These are phyloP conservation scores for Inga oerstediana DNA, from an alignment of 306 rosid genomes.

Conservation along the genomic window DNA sequence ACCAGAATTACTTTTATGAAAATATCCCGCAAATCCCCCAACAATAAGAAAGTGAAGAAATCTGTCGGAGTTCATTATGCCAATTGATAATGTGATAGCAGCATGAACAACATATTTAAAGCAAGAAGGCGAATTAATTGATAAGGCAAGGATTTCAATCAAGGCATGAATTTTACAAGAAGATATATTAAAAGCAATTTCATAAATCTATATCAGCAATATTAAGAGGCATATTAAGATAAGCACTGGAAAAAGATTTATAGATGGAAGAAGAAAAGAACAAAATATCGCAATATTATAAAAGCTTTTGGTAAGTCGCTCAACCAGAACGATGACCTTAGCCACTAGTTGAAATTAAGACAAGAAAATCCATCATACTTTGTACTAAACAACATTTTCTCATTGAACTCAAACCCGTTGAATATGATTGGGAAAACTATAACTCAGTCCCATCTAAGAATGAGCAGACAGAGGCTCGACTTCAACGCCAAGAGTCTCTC, in stretches of 20 bases:
- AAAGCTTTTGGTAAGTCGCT: background rate
- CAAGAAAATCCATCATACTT: background rate
- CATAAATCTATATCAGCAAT: conserved; percentile 7
- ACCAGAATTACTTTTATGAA: background rate
- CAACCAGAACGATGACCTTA: background rate
- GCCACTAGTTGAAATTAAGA: conserved; percentile 2
- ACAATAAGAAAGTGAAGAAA: conserved; percentile 12
- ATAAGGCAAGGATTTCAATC: conserved; percentile 23
- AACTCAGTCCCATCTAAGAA: background rate
- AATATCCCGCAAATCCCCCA: conserved; percentile 17
- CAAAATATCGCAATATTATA: background rate
- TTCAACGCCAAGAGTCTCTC: background rate
- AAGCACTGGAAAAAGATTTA: background rate
- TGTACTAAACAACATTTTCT: background rate
- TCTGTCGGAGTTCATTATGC: background rate
- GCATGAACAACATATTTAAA: background rate
- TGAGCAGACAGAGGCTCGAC: background rate
- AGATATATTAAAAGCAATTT: background rate
- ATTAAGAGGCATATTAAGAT: background rate
- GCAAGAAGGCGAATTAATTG: background rate
- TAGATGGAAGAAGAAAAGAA: background rate
- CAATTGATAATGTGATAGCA: background rate
- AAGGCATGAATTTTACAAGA: background rate
- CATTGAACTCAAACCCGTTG: background rate
- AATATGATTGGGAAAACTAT: background rate